Percentiles rank a stretch among this genome's conserved stretches.
Evolutionary conservation across 257 asterid species (phyloP).

Genomic region (Datura wrightii): DNA sequence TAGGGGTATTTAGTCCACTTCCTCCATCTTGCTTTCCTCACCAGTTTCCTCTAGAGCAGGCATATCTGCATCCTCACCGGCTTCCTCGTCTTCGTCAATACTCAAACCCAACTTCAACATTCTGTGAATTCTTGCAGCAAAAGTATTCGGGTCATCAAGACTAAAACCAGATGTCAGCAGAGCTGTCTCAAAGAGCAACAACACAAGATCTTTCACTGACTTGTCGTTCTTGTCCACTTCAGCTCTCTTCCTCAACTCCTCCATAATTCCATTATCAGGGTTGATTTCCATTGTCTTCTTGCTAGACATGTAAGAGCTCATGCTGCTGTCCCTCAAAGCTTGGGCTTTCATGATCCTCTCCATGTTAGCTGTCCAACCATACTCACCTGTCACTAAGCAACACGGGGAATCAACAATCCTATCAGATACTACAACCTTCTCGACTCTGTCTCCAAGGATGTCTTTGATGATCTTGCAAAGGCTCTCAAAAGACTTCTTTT

Average conservation of each 20-base stretch:
- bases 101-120: slow-evolving; percentile 32
- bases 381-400: slow-evolving; percentile 32
- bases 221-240: slow-evolving; percentile 22
- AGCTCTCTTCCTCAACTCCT: slow-evolving; percentile 32
- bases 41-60: slow-evolving; percentile 16
- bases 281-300: slow-evolving; percentile 29
- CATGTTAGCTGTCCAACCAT: slow-evolving; percentile 35
- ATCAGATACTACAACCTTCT: slow-evolving; percentile 30
- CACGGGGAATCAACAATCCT: slow-evolving; percentile 32
- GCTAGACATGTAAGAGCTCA: slow-evolving; percentile 33
- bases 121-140: slow-evolving; percentile 30
- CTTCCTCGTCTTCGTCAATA: slow-evolving; percentile 26
- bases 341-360: slow-evolving; percentile 23
- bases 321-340: slow-evolving; percentile 25
- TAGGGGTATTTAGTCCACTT: neutral
- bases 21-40: slow-evolving; percentile 32
- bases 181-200: slow-evolving; percentile 30
- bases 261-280: slow-evolving; percentile 34
- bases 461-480: slow-evolving; percentile 26
- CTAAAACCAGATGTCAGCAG: slow-evolving; percentile 30
- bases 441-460: slow-evolving; percentile 16
- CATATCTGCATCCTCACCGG: slow-evolving; percentile 24
- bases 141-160: slow-evolving; percentile 30
- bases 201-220: slow-evolving; percentile 30
- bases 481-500: slow-evolving; percentile 21